These are phyloP conservation scores for Ustilago cynodontis DNA, from an alignment of 1,284 basidiomycete genomes.

Conservation along the genomic window DNA sequence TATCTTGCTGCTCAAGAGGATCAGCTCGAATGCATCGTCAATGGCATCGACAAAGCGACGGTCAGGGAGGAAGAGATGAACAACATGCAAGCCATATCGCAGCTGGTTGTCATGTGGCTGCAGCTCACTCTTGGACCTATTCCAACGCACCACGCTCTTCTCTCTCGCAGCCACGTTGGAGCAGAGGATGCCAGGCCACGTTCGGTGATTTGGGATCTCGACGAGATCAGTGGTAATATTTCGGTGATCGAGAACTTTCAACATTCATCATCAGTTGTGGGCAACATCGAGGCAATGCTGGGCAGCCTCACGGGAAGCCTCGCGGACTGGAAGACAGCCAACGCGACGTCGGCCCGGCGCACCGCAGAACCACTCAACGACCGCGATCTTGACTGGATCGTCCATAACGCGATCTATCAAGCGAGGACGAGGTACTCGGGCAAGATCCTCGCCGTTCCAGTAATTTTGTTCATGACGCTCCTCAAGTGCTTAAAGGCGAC, in stretches of 20 bases:
- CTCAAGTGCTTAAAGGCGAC: conserved; percentile 10
- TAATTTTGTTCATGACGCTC: conserved; percentile 20
- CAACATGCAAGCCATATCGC: conserved; percentile 25
- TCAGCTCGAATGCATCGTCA: conserved; percentile 12
- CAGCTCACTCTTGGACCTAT: conserved; percentile 13
- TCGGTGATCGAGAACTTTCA: conserved; percentile 3
- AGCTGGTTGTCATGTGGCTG: conserved; percentile 34
- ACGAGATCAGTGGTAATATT: conserved; percentile 27
- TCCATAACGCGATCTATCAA: not conserved
- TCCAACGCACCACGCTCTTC: not conserved
- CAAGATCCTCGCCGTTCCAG: conserved; percentile 1
- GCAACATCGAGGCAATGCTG: conserved; percentile 11
- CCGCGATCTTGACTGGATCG: conserved; percentile 1
- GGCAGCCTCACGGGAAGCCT: conserved; percentile 9
- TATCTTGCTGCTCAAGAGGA: conserved; percentile 9
- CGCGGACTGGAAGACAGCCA: not conserved
- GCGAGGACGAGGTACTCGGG: not conserved
- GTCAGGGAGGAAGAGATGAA: conserved; percentile 29
- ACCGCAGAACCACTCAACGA: not conserved
- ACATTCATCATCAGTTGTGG: not conserved
- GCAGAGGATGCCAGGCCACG: not conserved
- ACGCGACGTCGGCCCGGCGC: not conserved
- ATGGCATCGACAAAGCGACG: conserved; percentile 22
- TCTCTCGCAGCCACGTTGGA: not conserved
- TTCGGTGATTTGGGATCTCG: conserved; percentile 20